Conservation (phyloP, 345 rosid species). For the Hibiscus trionum region DNA sequence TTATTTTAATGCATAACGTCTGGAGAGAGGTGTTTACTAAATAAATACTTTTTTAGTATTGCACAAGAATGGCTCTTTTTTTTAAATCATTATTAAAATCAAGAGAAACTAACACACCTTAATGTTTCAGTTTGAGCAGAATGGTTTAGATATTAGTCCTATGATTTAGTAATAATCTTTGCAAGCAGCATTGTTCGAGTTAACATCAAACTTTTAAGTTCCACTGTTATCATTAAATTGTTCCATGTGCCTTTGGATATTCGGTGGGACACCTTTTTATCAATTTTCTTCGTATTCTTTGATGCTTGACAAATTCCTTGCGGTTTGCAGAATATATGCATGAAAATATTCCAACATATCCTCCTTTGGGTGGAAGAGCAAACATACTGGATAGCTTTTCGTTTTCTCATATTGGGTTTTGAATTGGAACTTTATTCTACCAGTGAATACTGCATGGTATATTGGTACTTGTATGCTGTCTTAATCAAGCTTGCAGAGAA, state of each 20-base stretch:
- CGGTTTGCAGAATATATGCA: constrained; percentile 50
- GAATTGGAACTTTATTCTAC: constrained; percentile 91
- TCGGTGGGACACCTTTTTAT: neutral
- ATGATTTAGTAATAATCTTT: neutral
- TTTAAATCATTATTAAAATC: neutral
- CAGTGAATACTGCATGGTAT: constrained; percentile 86
- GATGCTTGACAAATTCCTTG: constrained; percentile 3
- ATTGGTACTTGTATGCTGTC: constrained; percentile 75
- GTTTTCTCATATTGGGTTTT: constrained; percentile 83
- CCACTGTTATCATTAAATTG: neutral
- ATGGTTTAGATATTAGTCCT: neutral
- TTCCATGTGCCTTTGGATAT: neutral
- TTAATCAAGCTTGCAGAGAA: constrained; percentile 78
- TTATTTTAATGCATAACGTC: no score
- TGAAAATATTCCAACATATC: constrained; percentile 47
- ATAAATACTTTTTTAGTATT: neutral
- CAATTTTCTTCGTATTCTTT: neutral
- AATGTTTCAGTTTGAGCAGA: neutral
- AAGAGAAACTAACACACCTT: neutral
- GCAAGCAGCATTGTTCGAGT: neutral
- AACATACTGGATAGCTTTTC: constrained; percentile 86
- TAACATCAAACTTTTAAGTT: neutral
- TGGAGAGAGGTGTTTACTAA: neutral
- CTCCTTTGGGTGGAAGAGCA: constrained; percentile 90
- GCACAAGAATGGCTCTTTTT: neutral